Evolutionary conservation across 345 rosid genomes (phyloP).

Genomic region (Viola odorata): DNA sequence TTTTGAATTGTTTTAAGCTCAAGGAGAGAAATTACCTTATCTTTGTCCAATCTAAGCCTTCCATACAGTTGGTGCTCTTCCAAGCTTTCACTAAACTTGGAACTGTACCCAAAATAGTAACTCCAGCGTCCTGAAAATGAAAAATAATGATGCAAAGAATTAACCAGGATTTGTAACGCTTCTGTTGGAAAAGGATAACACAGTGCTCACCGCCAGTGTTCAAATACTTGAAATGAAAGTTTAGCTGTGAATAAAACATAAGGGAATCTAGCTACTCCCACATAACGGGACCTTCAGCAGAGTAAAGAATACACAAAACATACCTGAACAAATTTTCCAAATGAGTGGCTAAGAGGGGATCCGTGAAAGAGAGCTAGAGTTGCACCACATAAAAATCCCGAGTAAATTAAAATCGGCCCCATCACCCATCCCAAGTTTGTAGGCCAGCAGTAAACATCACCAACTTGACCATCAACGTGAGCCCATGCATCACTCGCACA

Average conservation of each 20-base stretch:
- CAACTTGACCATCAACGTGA: conserved; percentile 48
- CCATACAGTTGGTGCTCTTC: conserved; percentile 65
- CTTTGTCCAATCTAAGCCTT: conserved; percentile 71
- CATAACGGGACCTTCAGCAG: not conserved
- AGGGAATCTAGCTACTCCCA: not conserved
- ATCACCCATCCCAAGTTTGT: conserved; percentile 96
- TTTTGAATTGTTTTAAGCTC: not conserved
- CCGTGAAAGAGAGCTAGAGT: conserved; percentile 86
- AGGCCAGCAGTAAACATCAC: conserved; percentile 75
- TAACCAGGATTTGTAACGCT: not conserved
- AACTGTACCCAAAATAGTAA: conserved; percentile 78
- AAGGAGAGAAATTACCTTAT: conserved; percentile 43
- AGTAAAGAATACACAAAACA: not conserved
- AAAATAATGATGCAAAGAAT: not conserved
- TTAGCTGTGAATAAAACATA: not conserved
- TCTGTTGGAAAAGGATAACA: no score
- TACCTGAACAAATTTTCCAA: conserved; percentile 88
- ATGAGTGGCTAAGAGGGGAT: conserved; percentile 76
- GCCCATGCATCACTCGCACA: conserved; percentile 63
- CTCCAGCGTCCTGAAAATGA: conserved; percentile 70
- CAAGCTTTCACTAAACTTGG: conserved; percentile 86
- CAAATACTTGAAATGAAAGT: no score
- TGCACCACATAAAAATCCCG: conserved; percentile 64
- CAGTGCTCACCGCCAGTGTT: no score
- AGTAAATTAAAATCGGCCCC: conserved; percentile 68